Evolutionary conservation across 1,284 basidiomycete genomes (phyloP).

Genomic region (Salmacisia buchloeana): DNA sequence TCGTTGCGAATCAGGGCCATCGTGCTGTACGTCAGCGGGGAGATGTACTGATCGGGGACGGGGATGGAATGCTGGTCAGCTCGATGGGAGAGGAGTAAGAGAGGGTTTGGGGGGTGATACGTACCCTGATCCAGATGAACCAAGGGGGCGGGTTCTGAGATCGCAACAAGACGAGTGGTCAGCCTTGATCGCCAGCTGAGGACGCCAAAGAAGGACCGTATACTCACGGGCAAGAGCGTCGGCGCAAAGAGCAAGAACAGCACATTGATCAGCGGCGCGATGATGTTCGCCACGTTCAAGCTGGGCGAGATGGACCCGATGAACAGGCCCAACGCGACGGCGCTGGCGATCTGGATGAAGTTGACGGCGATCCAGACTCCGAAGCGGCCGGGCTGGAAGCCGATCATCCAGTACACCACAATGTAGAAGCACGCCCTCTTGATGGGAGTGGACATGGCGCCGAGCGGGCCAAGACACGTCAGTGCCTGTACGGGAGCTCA

Average conservation of each 20-base stretch:
- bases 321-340: conserved; percentile 22
- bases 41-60: conserved; percentile 12
- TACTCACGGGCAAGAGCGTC: conserved; percentile 22
- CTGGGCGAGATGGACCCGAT: conserved; percentile 23
- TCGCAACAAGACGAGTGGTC: background rate
- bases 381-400: conserved; percentile 9
- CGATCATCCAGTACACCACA: conserved; percentile 18
- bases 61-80: background rate
- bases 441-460: background rate
- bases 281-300: conserved; percentile 30
- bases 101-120: background rate
- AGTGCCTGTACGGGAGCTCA: background rate
- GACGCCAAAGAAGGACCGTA: conserved; percentile 28
- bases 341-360: conserved; percentile 10
- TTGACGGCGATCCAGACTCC: conserved; percentile 14
- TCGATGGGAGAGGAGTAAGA: background rate
- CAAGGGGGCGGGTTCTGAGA: background rate
- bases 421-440: conserved; percentile 14
- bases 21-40: conserved; percentile 35
- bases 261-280: conserved; percentile 37
- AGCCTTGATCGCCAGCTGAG: conserved; percentile 15
- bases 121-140: background rate
- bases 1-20: conserved; percentile 32
- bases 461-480: background rate
- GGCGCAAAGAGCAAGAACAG: conserved; percentile 35